Conservation (phyloP, 768 basidiomycete genomes). For the Dacryopinax spathularia region DNA sequence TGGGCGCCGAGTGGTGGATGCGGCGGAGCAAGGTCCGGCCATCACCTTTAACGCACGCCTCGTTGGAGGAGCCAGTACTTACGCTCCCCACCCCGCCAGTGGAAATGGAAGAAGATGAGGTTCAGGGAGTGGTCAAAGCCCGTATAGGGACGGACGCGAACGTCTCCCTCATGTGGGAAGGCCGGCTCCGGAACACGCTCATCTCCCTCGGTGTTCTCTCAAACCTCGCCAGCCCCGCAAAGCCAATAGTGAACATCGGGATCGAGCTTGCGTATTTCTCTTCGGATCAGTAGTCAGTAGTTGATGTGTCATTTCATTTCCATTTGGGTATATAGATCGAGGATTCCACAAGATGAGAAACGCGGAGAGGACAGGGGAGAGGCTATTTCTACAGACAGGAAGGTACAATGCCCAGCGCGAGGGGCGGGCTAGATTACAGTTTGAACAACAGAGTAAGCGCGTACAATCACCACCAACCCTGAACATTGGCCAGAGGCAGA, state of each 20-base stretch:
- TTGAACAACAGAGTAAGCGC: too few species aligned
- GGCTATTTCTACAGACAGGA: too few species aligned
- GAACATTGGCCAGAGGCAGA: not conserved
- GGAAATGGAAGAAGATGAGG: slow-evolving; percentile 22
- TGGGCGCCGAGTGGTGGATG: slow-evolving; percentile 95
- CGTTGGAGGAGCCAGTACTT: not conserved
- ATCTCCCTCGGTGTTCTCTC: slow-evolving; percentile 85
- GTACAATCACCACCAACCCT: not conserved
- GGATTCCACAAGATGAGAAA: too few species aligned
- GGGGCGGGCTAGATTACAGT: too few species aligned
- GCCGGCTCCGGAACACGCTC: slow-evolving; percentile 74
- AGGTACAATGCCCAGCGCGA: too few species aligned
- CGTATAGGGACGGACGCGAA: slow-evolving; percentile 80
- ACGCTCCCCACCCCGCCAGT: slow-evolving; percentile 2
- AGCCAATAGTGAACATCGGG: slow-evolving; percentile 78
- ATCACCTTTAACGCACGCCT: not conserved
- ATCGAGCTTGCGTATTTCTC: slow-evolving; percentile 83
- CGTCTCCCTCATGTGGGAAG: slow-evolving; percentile 86
- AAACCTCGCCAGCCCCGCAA: slow-evolving; percentile 68
- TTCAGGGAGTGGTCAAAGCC: slow-evolving; percentile 78
- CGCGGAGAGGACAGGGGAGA: too few species aligned
- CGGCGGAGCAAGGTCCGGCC: slow-evolving; percentile 30
- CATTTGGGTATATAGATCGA: too few species aligned
- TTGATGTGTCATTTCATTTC: too few species aligned
- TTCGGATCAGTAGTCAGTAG: slow-evolving; percentile 6